These are phyloP conservation scores for Fusarium tjaetaba DNA, from an alignment of 2,329 filamentous ascomycete genomes.

Conservation along the genomic window DNA sequence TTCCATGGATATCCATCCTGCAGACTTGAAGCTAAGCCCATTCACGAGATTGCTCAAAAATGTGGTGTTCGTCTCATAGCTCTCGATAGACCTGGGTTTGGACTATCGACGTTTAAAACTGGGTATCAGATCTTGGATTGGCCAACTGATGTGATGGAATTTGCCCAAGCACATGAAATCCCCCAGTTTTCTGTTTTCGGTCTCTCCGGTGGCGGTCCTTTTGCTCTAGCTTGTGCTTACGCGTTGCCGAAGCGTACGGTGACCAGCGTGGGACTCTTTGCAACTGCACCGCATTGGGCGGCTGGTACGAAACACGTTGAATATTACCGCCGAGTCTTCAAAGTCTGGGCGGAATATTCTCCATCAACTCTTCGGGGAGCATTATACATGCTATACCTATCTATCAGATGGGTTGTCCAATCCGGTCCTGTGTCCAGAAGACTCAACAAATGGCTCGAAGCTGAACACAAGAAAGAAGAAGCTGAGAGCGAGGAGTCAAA, in stretches of 20 bases:
- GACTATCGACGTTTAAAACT: slow-evolving; percentile 51
- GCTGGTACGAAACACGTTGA: slow-evolving; percentile 46
- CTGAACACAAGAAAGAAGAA: slow-evolving; percentile 7
- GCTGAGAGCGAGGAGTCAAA: neutral
- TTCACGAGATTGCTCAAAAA: slow-evolving; percentile 41
- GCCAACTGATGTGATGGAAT: slow-evolving; percentile 46
- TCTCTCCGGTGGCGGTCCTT: slow-evolving; percentile 50
- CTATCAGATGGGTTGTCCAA: slow-evolving; percentile 16
- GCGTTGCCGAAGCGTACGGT: slow-evolving; percentile 45
- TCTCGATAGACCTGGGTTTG: slow-evolving; percentile 56
- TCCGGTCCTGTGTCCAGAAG: neutral
- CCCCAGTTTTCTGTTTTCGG: slow-evolving; percentile 48
- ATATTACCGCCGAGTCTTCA: slow-evolving; percentile 29
- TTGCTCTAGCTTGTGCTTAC: slow-evolving; percentile 49
- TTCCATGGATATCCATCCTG: slow-evolving; percentile 57
- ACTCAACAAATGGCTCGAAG: slow-evolving; percentile 23
- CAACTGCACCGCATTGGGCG: slow-evolving; percentile 49
- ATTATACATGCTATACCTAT: neutral
- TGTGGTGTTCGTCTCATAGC: slow-evolving; percentile 49
- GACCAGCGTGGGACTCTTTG: slow-evolving; percentile 51
- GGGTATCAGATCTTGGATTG: slow-evolving; percentile 47
- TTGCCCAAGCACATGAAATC: slow-evolving; percentile 43
- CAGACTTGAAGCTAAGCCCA: slow-evolving; percentile 49
- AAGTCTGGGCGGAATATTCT: slow-evolving; percentile 34
- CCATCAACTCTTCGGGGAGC: slow-evolving; percentile 36